phyloP scores from a whole-genome alignment of 2,329 filamentous ascomycete genomes.

The Exophiala lecanii-corni region DNA sequence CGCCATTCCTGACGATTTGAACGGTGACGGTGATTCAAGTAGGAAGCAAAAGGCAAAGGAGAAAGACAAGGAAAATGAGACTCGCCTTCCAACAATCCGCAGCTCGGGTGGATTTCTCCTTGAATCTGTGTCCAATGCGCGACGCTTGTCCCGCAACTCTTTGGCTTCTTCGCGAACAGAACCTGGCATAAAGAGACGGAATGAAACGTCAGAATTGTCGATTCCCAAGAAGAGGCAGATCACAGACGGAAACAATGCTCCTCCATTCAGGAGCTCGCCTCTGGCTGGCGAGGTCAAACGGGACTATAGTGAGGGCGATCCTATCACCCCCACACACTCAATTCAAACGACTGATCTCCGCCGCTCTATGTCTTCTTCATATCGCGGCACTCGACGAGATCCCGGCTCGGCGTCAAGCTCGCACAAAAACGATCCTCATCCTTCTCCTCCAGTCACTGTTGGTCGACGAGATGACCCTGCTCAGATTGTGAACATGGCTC shows the following conservation, averaged over 20 bases:
- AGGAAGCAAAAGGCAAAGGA: constrained; percentile 14
- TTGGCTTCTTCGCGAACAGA: constrained; percentile 29
- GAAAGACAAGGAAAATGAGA: constrained; percentile 5
- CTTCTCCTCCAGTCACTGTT: constrained; percentile 5
- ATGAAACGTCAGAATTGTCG: constrained; percentile 32
- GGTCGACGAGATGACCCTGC: constrained; percentile 69
- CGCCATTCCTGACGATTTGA: too few relatives aligned
- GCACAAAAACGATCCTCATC: constrained; percentile 5
- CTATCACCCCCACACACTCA: constrained; percentile 13
- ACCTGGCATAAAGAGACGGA: constrained; percentile 38
- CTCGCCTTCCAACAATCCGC: constrained; percentile 6
- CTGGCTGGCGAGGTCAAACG: constrained; percentile 28
- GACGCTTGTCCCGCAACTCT: constrained; percentile 29
- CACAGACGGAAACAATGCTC: constrained; percentile 33
- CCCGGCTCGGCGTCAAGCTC: constrained; percentile 9
- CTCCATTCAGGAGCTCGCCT: constrained; percentile 31
- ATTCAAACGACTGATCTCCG: constrained; percentile 11
- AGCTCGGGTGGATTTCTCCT: constrained; percentile 43
- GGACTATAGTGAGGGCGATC: constrained; percentile 2
- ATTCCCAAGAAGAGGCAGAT: constrained; percentile 35
- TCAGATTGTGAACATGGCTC: constrained; percentile 87
- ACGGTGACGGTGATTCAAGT: constrained; percentile 6
- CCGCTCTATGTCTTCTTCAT: constrained; percentile 13
- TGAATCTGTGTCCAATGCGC: constrained; percentile 36
- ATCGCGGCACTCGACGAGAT: constrained; percentile 6